These are phyloP conservation scores for Aureobasidium sp. DNA, from an alignment of 2,329 filamentous ascomycete genomes.

Conservation along the genomic window DNA sequence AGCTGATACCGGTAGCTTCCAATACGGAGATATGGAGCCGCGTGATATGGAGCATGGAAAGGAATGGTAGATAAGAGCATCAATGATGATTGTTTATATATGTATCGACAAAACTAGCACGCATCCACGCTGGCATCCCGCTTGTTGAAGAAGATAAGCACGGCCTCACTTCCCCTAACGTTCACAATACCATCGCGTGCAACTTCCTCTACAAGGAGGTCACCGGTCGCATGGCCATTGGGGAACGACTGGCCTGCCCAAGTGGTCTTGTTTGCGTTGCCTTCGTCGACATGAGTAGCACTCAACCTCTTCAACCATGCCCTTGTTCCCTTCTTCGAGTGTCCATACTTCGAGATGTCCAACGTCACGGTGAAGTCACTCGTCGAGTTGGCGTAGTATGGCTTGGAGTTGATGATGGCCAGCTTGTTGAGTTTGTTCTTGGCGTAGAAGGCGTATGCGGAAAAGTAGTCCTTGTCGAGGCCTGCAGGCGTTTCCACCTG, in stretches of 20 bases:
- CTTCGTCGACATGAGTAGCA: conserved; percentile 21
- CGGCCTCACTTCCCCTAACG: conserved; percentile 23
- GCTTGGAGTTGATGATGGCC: conserved; percentile 22
- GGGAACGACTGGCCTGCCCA: conserved; percentile 24
- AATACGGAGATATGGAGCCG: accelerated
- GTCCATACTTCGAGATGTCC: conserved; percentile 11
- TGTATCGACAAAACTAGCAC: not conserved
- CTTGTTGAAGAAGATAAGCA: conserved; percentile 21
- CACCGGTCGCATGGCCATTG: conserved; percentile 17
- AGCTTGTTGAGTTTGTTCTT: conserved; percentile 20
- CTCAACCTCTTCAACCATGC: conserved; percentile 22
- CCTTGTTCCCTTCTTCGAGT: not conserved
- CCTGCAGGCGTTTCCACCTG: conserved; percentile 18
- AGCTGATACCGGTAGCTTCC: not conserved
- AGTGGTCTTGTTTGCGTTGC: conserved; percentile 19
- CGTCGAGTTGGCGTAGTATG: conserved; percentile 23
- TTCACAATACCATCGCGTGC: conserved; percentile 16
- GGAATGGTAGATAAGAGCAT: not conserved
- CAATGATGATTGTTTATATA: not conserved
- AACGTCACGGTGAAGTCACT: conserved; percentile 18
- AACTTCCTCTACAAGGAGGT: conserved; percentile 17
- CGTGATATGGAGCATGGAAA: not conserved
- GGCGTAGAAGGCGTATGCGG: conserved; percentile 22
- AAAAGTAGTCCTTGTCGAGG: conserved; percentile 20
- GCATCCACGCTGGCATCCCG: not conserved